Evolutionary conservation across 2,329 filamentous ascomycete species (phyloP).

Genomic region (Phaeoacremonium minimum): DNA sequence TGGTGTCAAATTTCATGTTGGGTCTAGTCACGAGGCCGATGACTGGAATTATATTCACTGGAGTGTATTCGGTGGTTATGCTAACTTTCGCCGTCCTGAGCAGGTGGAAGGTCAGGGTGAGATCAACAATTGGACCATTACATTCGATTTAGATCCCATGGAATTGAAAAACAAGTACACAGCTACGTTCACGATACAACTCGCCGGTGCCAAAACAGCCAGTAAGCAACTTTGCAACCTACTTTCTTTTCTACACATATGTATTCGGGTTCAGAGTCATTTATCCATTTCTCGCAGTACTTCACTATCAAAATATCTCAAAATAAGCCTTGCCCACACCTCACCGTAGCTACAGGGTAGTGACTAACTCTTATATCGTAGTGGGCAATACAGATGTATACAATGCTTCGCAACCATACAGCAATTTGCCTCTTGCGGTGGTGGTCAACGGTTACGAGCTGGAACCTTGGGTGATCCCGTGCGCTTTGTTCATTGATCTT

Average conservation of each 20-base stretch:
- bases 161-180: conserved; percentile 34
- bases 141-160: conserved; percentile 40
- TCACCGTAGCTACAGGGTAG: too few species aligned
- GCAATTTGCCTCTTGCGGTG: conserved; percentile 46
- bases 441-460: conserved; percentile 34
- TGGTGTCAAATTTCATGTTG: conserved; percentile 54
- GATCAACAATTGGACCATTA: conserved; percentile 57
- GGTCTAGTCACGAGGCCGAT: conserved; percentile 38
- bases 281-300: too few species aligned
- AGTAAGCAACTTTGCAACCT: too few species aligned
- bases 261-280: too few species aligned
- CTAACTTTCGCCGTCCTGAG: conserved; percentile 38
- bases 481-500: conserved; percentile 20
- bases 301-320: too few species aligned
- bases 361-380: too few species aligned
- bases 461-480: conserved; percentile 54
- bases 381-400: conserved; percentile 58
- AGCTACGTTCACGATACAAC: conserved; percentile 58
- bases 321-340: too few species aligned
- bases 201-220: conserved; percentile 59
- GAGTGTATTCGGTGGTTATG: conserved; percentile 56
- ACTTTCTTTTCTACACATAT: too few species aligned
- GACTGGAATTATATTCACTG: conserved; percentile 64
- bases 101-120: conserved; percentile 36
- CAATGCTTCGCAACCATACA: conserved; percentile 46